Percentiles rank a stretch among this genome's conserved stretches.
Evolutionary conservation across 495 filamentous ascomycete species (phyloP).

Genomic region (Penicillium roqueforti): DNA sequence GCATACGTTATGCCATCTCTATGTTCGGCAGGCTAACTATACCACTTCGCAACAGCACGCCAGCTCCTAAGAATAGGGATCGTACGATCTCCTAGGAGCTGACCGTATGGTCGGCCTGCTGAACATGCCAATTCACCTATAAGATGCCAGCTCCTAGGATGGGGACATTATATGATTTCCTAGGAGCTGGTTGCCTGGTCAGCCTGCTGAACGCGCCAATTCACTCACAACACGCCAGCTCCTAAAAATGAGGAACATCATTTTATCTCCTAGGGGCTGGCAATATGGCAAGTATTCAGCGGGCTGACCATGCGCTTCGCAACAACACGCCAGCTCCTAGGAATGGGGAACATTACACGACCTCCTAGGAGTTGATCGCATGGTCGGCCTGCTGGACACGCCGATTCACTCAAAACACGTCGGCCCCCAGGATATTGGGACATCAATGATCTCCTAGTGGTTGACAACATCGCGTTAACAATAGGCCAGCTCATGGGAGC

Average conservation of each 20-base stretch:
- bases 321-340: background rate
- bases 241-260: background rate
- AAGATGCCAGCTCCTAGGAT: background rate
- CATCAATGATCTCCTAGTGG: background rate
- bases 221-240: background rate
- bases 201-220: background rate
- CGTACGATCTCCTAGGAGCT: background rate
- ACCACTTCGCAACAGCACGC: background rate
- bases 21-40: background rate
- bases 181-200: background rate
- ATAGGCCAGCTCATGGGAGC: background rate
- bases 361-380: background rate
- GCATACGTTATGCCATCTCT: background rate
- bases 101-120: background rate
- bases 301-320: no score
- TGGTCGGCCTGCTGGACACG: background rate
- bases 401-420: background rate
- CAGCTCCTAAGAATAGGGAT: background rate
- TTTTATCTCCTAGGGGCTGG: background rate
- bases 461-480: background rate
- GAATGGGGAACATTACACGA: background rate
- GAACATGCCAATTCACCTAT: background rate
- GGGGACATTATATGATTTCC: background rate
- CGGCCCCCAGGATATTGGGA: background rate
- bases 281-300: no score